A percentile compares a stretch with the other conserved stretches of the same genome.
Conservation (phyloP, 2,329 filamentous ascomycete species). For the Sporothrix luriei region DNA sequence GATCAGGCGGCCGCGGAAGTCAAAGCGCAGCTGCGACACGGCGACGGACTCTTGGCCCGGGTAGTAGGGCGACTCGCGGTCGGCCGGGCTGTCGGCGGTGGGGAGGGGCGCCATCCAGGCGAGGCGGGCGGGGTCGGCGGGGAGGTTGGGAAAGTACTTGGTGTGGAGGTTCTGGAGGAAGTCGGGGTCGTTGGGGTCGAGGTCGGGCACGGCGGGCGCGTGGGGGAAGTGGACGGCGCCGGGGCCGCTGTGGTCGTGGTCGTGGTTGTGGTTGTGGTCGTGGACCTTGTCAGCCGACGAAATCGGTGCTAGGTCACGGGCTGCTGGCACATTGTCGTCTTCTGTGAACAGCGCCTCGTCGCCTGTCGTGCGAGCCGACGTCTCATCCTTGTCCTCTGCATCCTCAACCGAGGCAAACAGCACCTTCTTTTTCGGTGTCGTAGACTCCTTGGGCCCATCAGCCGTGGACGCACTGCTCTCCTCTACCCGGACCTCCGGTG, state of each 20-base stretch:
- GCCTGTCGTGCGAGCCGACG: constrained; percentile 1
- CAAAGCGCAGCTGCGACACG: constrained; percentile 80
- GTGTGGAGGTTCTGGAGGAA: constrained; percentile 83
- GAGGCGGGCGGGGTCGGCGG: constrained; percentile 80
- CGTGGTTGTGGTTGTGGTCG: constrained; percentile 38
- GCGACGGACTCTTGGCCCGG: constrained; percentile 72
- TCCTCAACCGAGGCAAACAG: constrained; percentile 33
- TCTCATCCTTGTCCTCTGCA: constrained; percentile 22
- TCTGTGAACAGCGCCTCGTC: background rate
- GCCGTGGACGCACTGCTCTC: background rate
- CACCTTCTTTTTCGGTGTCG: constrained; percentile 41
- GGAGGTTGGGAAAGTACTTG: constrained; percentile 90
- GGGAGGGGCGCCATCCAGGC: constrained; percentile 85
- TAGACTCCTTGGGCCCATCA: constrained; percentile 29
- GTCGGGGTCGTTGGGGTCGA: constrained; percentile 79
- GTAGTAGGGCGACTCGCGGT: constrained; percentile 77
- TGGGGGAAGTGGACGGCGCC: constrained; percentile 62
- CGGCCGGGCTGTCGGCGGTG: constrained; percentile 64
- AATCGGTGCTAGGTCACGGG: constrained; percentile 49
- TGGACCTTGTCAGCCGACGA: constrained; percentile 37
- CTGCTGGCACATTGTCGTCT: constrained; percentile 42
- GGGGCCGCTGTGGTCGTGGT: constrained; percentile 38
- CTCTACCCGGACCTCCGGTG: constrained; percentile 27
- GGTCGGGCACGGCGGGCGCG: constrained; percentile 61
- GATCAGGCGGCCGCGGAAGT: constrained; percentile 79